Evolutionary conservation across 179 eudicot genomes (phyloP).

Genomic region (Beta lomatogona): DNA sequence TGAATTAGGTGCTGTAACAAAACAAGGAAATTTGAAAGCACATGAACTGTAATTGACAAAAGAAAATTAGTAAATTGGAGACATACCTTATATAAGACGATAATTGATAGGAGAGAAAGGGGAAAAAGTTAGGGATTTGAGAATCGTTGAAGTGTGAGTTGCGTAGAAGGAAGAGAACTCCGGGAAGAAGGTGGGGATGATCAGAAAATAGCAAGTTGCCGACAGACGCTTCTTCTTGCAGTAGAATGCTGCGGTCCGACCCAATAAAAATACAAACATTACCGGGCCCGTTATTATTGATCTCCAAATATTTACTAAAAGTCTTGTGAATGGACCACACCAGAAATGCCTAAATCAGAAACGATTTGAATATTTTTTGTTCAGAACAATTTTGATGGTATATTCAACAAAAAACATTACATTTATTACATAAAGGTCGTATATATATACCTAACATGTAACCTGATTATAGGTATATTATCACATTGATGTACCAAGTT

Average conservation of each 20-base stretch:
- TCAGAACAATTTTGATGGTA: too few relatives aligned
- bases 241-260: not conserved
- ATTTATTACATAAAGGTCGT: too few relatives aligned
- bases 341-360: too few relatives aligned
- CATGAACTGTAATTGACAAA: not conserved
- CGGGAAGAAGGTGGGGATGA: not conserved
- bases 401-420: too few relatives aligned
- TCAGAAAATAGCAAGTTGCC: not conserved
- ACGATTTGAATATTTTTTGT: too few relatives aligned
- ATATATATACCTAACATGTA: too few relatives aligned
- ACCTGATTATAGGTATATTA: too few relatives aligned
- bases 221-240: not conserved
- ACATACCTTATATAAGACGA: not conserved
- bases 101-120: not conserved
- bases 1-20: not conserved
- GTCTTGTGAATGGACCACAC: not conserved
- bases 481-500: too few relatives aligned
- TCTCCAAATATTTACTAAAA: too few relatives aligned
- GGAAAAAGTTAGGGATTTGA: not conserved
- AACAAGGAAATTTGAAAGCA: not conserved
- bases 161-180: not conserved
- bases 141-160: not conserved
- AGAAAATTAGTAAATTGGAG: too few relatives aligned
- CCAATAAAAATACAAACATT: not conserved
- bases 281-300: not conserved